A percentile compares a stretch with the other conserved stretches of the same genome.
Evolutionary conservation across 768 basidiomycete genomes (phyloP).

Genomic region (Royoungia palumana): DNA sequence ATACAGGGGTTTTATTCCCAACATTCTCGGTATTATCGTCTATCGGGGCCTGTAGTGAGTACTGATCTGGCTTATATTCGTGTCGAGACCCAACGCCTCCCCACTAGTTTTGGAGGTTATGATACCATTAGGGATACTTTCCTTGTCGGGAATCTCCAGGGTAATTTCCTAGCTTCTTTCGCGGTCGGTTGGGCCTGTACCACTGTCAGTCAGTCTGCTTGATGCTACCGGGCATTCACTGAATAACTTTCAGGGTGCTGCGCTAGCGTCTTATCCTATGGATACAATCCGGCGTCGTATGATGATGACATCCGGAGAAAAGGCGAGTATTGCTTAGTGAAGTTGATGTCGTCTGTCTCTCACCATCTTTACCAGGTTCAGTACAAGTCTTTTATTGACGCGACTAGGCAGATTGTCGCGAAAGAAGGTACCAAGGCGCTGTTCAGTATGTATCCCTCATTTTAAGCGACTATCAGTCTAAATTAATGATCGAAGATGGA

Average conservation of each 20-base stretch:
- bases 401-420: conserved; percentile 37
- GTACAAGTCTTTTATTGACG: conserved; percentile 41
- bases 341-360: neutral
- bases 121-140: conserved; percentile 39
- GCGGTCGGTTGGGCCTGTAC: conserved; percentile 41
- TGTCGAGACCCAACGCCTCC: neutral
- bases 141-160: conserved; percentile 37
- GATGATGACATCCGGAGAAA: conserved; percentile 47
- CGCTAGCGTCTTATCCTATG: conserved; percentile 40
- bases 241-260: conserved; percentile 29
- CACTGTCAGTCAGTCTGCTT: conserved; percentile 26
- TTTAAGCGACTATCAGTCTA: neutral
- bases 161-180: conserved; percentile 41
- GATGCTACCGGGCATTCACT: neutral
- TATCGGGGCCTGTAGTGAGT: conserved; percentile 45
- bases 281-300: conserved; percentile 45
- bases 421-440: conserved; percentile 39
- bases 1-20: conserved; percentile 43
- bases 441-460: conserved; percentile 31
- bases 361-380: conserved; percentile 21
- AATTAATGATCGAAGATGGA: conserved; percentile 40
- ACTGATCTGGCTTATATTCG: neutral
- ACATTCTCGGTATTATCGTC: conserved; percentile 40
- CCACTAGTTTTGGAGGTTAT: conserved; percentile 40
- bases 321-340: conserved; percentile 10